These are phyloP conservation scores for Helotiales sp. DNA, from an alignment of 2,329 filamentous ascomycete genomes.

Conservation along the genomic window DNA sequence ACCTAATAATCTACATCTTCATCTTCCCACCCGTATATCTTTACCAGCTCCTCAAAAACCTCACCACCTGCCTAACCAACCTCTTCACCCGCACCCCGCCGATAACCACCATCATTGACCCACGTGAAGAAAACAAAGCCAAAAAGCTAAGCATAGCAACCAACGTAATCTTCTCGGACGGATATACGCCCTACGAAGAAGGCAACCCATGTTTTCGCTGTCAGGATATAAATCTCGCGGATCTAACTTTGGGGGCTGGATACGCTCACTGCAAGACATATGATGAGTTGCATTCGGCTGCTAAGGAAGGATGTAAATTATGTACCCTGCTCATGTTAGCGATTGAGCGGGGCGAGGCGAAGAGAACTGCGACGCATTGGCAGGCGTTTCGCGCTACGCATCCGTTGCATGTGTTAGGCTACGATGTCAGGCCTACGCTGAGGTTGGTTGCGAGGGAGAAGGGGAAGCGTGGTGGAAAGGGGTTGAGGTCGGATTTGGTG, in stretches of 20 bases:
- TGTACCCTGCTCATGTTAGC: neutral
- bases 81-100: too few relatives aligned
- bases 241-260: neutral
- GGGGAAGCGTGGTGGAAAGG: neutral
- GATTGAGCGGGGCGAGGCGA: conserved; percentile 3
- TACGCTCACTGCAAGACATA: neutral
- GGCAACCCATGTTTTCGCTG: neutral
- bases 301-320: neutral
- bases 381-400: neutral
- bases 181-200: neutral
- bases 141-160: neutral
- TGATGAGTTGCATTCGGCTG: neutral
- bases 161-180: neutral
- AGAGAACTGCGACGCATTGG: neutral
- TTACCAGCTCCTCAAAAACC: neutral
- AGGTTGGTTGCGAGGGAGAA: neutral
- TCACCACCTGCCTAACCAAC: neutral
- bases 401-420: neutral
- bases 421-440: neutral
- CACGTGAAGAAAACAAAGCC: neutral
- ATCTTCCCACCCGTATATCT: neutral
- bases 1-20: neutral
- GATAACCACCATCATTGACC: neutral
- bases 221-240: neutral
- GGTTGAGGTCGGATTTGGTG: neutral